These are phyloP conservation scores for Hymenoscyphus fraxineus DNA, from an alignment of 2,329 filamentous ascomycete species.

Conservation along the genomic window DNA sequence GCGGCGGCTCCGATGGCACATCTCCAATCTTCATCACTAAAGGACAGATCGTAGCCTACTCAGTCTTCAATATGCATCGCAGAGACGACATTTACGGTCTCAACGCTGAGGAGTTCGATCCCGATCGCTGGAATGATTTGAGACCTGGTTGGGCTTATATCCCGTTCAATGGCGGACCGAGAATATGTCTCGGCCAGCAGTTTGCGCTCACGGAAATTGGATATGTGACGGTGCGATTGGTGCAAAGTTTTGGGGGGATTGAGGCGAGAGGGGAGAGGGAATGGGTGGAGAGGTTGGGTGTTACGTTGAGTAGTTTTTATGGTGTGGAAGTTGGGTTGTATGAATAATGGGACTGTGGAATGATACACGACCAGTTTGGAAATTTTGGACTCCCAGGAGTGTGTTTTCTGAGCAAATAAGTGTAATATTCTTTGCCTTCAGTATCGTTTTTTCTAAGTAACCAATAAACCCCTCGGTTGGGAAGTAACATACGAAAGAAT, in stretches of 20 bases:
- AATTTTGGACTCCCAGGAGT: no score
- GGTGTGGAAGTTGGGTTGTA: not conserved
- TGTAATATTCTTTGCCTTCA: no score
- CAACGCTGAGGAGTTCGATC: slow-evolving; percentile 8
- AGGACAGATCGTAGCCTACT: slow-evolving; percentile 17
- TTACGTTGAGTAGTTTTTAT: not conserved
- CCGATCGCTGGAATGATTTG: slow-evolving; percentile 14
- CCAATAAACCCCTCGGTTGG: no score
- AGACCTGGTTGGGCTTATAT: slow-evolving; percentile 8
- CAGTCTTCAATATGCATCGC: slow-evolving; percentile 35
- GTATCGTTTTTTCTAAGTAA: no score
- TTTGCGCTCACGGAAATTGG: slow-evolving; percentile 16
- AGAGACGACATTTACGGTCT: slow-evolving; percentile 24
- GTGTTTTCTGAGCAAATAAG: no score
- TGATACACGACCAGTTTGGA: not conserved
- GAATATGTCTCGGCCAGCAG: slow-evolving; percentile 44
- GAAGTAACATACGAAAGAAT: no score
- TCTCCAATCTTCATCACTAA: slow-evolving; percentile 27
- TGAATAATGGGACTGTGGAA: not conserved
- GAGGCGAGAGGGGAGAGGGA: not conserved
- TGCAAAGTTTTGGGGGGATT: not conserved
- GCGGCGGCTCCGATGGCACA: slow-evolving; percentile 30
- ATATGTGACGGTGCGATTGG: slow-evolving; percentile 11
- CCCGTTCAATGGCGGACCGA: slow-evolving; percentile 14
- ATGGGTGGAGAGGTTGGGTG: slow-evolving; percentile 3